phyloP scores from a whole-genome alignment of 169 alveolate species.

The Pseudocohnilembus persalinus region DNA sequence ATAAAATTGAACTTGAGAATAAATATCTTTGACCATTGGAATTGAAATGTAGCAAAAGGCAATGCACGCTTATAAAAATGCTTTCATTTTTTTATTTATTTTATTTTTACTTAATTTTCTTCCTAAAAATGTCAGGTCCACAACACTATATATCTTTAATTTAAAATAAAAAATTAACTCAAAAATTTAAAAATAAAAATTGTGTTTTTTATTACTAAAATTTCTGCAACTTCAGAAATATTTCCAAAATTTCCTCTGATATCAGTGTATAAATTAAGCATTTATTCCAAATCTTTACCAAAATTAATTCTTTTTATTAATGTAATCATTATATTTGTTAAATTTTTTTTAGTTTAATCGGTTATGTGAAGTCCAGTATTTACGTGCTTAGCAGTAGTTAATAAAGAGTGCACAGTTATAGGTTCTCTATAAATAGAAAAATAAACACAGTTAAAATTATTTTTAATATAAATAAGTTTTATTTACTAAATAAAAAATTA shows the following conservation, averaged over 20 bases:
- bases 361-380: constrained; percentile 13
- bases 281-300: constrained; percentile 40
- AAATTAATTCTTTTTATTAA: constrained; percentile 32
- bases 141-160: constrained; percentile 19
- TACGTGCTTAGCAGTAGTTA: constrained; percentile 24
- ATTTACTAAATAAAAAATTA: no score
- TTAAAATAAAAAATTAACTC: no score
- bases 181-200: no score
- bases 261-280: constrained; percentile 41
- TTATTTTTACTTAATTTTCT: constrained; percentile 19
- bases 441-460: not conserved
- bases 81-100: constrained; percentile 13
- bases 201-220: not conserved
- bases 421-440: not conserved
- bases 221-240: constrained; percentile 19
- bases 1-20: constrained; percentile 5
- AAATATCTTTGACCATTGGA: constrained; percentile 37
- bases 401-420: constrained; percentile 5
- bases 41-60: constrained; percentile 44
- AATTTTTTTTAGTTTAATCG: not conserved
- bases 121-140: constrained; percentile 25
- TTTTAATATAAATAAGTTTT: no score
- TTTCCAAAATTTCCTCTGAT: constrained; percentile 39
- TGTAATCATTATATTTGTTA: constrained; percentile 2
- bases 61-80: constrained; percentile 42